Base-by-base conservation (phyloP, 176 grass and related monocot species). In the Puccinellia tenuiflora region DNA sequence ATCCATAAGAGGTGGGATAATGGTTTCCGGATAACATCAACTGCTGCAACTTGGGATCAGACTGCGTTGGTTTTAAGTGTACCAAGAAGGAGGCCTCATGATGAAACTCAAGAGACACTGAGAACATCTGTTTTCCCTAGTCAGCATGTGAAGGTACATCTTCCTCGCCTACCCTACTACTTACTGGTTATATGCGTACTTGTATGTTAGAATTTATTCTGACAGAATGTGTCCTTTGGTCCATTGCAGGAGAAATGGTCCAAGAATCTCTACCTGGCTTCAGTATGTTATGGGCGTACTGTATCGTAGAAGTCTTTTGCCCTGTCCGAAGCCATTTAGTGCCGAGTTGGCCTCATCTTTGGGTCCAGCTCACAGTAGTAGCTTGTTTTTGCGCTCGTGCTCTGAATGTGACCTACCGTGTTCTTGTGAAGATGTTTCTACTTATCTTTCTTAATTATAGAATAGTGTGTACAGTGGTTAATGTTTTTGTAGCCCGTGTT, bases 71-170 rank as follows among this genome's bases (percentile, higher is more conserved):
- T 99, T 79, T 86, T 99, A 77, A 99, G 97, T 87, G 76, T 92
- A 60, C 97, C 97, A 73, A 92, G 88, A 83, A 94, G 94, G 79
- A 87, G 85, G 76, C 93, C 79, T 81, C 66, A 64, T 28, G 93
- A 99, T 90, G 97, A 96, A 83, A 94, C 91, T 22, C 97, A 99
- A 76, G 93, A 96, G 71, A 99, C 97, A 9, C 89, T 99, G 64
- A 93, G 97, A 68, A 99, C 97, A 81, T 91, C 88, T 84, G 84
- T 90, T 85, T 99, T 99, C 81, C 97, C 97, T 81, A 96, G 91
- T 83, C 86, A 89, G 70, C 97, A 96, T 88, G 93, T 96, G 57
- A 99, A 99, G 93, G 97, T 99, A 20, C 34, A 60, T 68, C 10
- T 35, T 77, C 75, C 26, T 65, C 29, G 22, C 75, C 33, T 84